These are phyloP conservation scores for Pseudopithomyces maydicus DNA, from an alignment of 2,329 filamentous ascomycete species.

Conservation along the genomic window DNA sequence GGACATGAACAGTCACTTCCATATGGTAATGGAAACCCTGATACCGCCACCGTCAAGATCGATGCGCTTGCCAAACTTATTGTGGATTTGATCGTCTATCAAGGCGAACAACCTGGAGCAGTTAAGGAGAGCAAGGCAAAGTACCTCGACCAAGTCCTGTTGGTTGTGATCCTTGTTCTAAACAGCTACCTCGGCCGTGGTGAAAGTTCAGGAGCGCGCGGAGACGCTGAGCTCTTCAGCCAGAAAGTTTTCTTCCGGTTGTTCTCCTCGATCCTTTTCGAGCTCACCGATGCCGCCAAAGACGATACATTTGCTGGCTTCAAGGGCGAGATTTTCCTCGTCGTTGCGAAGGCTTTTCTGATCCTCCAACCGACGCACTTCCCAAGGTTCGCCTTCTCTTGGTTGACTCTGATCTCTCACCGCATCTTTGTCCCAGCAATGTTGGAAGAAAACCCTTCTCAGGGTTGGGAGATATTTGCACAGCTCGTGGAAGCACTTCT, in stretches of 20 bases:
- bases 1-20: conserved; percentile 70
- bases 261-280: conserved; percentile 81
- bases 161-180: conserved; percentile 78
- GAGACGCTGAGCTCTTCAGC: conserved; percentile 81
- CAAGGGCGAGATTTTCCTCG: conserved; percentile 71
- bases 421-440: conserved; percentile 82
- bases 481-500: conserved; percentile 75
- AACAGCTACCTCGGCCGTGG: conserved; percentile 75
- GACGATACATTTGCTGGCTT: conserved; percentile 53
- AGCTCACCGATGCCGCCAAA: conserved; percentile 67
- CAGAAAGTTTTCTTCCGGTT: conserved; percentile 90
- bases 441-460: conserved; percentile 63
- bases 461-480: conserved; percentile 78
- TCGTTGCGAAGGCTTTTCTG: conserved; percentile 72
- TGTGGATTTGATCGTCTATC: conserved; percentile 74
- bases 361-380: conserved; percentile 77
- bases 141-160: conserved; percentile 78
- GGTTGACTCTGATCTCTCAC: conserved; percentile 83
- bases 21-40: conserved; percentile 60
- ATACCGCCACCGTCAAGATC: conserved; percentile 66
- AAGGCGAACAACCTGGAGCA: conserved; percentile 63
- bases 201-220: conserved; percentile 58
- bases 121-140: conserved; percentile 67
- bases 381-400: conserved; percentile 83
- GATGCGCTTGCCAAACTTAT: conserved; percentile 86